Conservation (phyloP, 108 stramenopile genomes). For the Cyclotella choctawhatcheeana region DNA sequence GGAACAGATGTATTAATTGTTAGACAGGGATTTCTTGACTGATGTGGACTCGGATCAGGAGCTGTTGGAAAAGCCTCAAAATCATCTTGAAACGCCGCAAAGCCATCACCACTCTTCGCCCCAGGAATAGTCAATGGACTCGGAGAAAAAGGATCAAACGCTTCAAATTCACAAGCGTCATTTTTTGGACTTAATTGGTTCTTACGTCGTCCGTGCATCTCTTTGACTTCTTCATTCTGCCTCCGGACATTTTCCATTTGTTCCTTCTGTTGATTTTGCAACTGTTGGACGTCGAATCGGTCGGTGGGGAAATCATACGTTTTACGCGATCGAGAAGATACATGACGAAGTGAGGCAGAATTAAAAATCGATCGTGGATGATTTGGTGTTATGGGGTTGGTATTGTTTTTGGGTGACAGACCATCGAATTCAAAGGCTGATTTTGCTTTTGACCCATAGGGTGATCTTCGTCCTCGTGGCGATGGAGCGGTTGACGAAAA, state of each 20-base stretch:
- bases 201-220: neutral
- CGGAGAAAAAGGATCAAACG: constrained; percentile 1
- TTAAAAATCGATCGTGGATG: neutral
- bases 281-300: neutral
- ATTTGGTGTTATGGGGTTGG: neutral
- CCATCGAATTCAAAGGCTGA: neutral
- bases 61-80: neutral
- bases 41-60: neutral
- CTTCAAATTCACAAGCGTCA: neutral
- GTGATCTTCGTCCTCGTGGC: no score
- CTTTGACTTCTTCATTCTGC: neutral
- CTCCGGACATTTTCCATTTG: neutral
- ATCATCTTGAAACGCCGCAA: neutral
- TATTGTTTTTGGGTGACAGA: no score
- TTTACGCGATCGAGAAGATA: neutral
- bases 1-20: neutral
- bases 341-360: neutral
- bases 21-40: neutral
- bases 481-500: neutral
- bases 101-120: neutral
- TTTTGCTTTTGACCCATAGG: no score
- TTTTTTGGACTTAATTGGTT: neutral
- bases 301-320: neutral
- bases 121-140: neutral
- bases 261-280: neutral